These are phyloP conservation scores for Leptomonas pyrrhocoris DNA, from an alignment of 208 protist genomes.

Conservation along the genomic window DNA sequence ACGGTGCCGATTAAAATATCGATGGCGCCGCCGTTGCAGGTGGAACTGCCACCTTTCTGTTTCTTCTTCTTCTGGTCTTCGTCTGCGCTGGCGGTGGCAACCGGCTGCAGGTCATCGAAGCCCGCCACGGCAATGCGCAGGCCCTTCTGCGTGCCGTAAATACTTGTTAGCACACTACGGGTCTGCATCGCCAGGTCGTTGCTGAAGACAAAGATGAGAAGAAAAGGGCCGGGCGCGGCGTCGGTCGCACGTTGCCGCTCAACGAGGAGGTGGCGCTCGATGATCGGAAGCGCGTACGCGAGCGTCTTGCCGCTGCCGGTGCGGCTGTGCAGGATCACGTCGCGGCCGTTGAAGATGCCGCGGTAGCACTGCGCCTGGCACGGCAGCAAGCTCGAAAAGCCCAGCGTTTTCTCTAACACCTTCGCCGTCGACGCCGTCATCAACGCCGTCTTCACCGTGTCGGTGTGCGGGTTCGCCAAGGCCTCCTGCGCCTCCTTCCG, in stretches of 20 bases:
- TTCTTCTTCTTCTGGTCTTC: slow-evolving; percentile 1
- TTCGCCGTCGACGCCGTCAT: slow-evolving; percentile 70
- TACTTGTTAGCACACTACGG: slow-evolving; percentile 59
- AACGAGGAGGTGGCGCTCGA: slow-evolving; percentile 81
- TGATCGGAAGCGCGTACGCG: slow-evolving; percentile 97
- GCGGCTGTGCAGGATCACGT: slow-evolving; percentile 93
- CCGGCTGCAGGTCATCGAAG: slow-evolving; percentile 54
- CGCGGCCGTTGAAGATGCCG: slow-evolving; percentile 84
- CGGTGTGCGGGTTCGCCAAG: slow-evolving; percentile 30
- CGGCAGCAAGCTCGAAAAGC: slow-evolving; percentile 67
- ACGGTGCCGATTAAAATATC: slow-evolving; percentile 86
- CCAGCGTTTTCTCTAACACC: slow-evolving; percentile 52
- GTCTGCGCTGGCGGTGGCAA: not conserved
- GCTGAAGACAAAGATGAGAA: slow-evolving; percentile 90
- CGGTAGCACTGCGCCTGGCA: slow-evolving; percentile 90
- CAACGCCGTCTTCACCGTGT: slow-evolving; percentile 49
- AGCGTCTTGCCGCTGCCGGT: slow-evolving; percentile 98
- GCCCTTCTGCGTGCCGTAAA: slow-evolving; percentile 55
- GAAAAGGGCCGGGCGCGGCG: slow-evolving; percentile 55
- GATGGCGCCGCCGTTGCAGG: slow-evolving; percentile 15
- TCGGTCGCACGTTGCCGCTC: slow-evolving; percentile 29
- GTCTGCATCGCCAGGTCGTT: slow-evolving; percentile 89
- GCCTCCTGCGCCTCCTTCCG: slow-evolving; percentile 27
- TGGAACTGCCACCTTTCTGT: not conserved
- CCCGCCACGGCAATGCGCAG: slow-evolving; percentile 73